Conservation (phyloP, 345 rosid genomes). For the Angophora floribunda region DNA sequence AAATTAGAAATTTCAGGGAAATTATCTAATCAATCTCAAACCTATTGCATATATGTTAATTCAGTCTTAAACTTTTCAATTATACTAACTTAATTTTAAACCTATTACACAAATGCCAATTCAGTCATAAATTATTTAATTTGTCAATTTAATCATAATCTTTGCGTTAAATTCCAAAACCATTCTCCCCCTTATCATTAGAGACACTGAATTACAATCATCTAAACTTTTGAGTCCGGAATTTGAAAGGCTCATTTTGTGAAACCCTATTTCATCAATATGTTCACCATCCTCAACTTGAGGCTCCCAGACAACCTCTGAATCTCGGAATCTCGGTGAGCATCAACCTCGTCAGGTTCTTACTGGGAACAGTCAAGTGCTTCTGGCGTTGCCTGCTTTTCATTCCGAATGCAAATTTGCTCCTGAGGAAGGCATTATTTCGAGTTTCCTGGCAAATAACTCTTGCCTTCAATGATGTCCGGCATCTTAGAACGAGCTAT, state of each 20-base stretch:
- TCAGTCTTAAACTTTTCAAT: background rate
- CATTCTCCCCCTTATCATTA: background rate
- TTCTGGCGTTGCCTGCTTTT: background rate
- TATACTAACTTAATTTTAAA: background rate
- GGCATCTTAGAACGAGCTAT: background rate
- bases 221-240: background rate
- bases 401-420: background rate
- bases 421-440: background rate
- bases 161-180: background rate
- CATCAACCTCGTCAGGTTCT: background rate
- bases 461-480: background rate
- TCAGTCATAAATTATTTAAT: fast-evolving
- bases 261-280: background rate
- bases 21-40: background rate
- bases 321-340: background rate
- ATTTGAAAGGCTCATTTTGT: background rate
- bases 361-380: background rate
- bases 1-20: background rate
- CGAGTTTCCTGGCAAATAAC: background rate
- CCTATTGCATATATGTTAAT: background rate
- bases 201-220: background rate
- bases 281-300: background rate
- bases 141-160: too few species aligned
- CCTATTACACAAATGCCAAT: background rate
- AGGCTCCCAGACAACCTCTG: background rate